Conservation (phyloP, 2,329 filamentous ascomycete genomes). For the Tolypocladium nubicola region DNA sequence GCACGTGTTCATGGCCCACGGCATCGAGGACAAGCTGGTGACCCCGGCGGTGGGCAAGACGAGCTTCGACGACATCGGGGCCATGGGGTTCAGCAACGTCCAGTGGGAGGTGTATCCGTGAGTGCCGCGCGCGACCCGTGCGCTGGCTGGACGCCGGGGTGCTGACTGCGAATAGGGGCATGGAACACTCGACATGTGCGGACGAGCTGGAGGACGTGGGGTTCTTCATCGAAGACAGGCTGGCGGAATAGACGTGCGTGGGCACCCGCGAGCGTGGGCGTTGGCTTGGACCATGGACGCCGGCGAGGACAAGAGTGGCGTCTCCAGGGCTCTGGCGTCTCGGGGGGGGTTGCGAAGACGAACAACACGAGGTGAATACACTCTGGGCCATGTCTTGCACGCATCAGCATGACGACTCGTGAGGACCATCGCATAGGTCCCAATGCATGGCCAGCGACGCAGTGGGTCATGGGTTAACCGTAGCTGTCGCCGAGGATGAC, state of each 20-base stretch:
- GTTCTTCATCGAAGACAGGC: slow-evolving; percentile 17
- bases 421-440: too few species aligned
- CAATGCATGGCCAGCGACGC: too few species aligned
- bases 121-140: slow-evolving; percentile 15
- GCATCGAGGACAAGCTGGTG: slow-evolving; percentile 61
- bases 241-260: neutral
- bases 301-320: neutral
- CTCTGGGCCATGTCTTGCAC: too few species aligned
- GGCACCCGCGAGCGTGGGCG: neutral
- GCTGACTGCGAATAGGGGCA: slow-evolving; percentile 34
- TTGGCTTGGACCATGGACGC: neutral
- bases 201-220: slow-evolving; percentile 80
- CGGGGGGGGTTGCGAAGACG: neutral
- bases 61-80: slow-evolving; percentile 53
- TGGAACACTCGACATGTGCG: slow-evolving; percentile 66
- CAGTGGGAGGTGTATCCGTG: slow-evolving; percentile 68
- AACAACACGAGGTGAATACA: too few species aligned
- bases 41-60: slow-evolving; percentile 52
- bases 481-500: too few species aligned
- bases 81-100: slow-evolving; percentile 55
- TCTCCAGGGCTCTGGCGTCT: neutral
- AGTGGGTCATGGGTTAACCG: too few species aligned
- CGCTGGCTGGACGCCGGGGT: neutral
- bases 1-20: slow-evolving; percentile 76
- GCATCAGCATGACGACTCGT: too few species aligned